Conservation (phyloP, 441 rosid species). For the Viola pubescens region DNA sequence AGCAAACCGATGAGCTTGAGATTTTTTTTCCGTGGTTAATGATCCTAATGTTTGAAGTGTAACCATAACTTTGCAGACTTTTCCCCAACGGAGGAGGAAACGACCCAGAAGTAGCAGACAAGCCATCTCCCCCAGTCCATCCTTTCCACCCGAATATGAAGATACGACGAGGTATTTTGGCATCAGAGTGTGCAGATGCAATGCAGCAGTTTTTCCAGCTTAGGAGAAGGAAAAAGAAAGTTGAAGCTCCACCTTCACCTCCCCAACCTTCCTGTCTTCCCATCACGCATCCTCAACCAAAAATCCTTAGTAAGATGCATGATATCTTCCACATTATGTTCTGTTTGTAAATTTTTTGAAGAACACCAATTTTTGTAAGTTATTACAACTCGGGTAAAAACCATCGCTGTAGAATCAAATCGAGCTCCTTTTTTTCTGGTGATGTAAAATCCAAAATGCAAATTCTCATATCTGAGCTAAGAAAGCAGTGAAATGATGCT, state of each 20-base stretch:
- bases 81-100: slow-evolving; percentile 48
- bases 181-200: slow-evolving; percentile 69
- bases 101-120: slow-evolving; percentile 38
- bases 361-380: background rate
- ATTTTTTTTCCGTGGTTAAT: background rate
- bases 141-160: slow-evolving; percentile 92
- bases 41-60: background rate
- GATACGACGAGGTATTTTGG: slow-evolving; percentile 69
- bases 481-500: background rate
- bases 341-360: slow-evolving; percentile 41
- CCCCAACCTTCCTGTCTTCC: slow-evolving; percentile 49
- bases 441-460: background rate
- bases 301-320: slow-evolving; percentile 70
- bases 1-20: too few relatives aligned
- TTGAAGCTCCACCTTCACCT: slow-evolving; percentile 28
- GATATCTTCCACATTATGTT: slow-evolving; percentile 56
- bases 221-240: slow-evolving; percentile 68
- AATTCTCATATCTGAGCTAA: background rate
- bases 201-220: slow-evolving; percentile 94
- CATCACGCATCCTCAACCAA: slow-evolving; percentile 48
- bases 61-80: slow-evolving; percentile 40
- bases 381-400: background rate
- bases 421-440: background rate
- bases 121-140: slow-evolving; percentile 76
- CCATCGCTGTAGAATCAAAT: background rate